These are phyloP conservation scores for Salicornia ramosissima DNA, from an alignment of 148 eudicot genomes.

Conservation along the genomic window DNA sequence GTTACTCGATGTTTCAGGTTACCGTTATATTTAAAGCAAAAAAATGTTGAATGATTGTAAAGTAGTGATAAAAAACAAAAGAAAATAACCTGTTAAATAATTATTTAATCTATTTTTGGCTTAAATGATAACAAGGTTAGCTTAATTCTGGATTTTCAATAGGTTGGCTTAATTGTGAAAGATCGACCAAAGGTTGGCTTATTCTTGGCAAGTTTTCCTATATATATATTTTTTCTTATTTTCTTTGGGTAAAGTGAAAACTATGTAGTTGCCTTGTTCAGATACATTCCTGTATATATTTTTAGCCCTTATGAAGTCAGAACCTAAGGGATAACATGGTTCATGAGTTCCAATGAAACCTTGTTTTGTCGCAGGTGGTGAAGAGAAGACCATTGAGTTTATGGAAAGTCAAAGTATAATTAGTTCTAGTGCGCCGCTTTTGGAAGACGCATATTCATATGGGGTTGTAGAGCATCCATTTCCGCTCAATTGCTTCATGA, in stretches of 20 bases:
- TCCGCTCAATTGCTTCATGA: slow-evolving; percentile 72
- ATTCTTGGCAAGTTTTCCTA: no score
- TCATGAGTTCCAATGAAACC: background rate
- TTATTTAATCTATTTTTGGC: no score
- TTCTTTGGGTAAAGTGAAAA: background rate
- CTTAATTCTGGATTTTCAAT: no score
- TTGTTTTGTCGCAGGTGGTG: slow-evolving; percentile 59
- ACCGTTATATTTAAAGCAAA: no score
- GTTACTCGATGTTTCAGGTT: no score
- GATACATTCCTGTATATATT: background rate
- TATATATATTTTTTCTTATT: no score
- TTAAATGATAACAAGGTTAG: no score
- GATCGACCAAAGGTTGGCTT: no score
- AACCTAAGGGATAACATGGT: background rate
- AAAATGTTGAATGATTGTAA: no score
- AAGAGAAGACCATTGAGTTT: slow-evolving; percentile 74
- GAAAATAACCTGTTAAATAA: no score
- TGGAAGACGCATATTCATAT: slow-evolving; percentile 79
- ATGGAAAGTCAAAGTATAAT: slow-evolving; percentile 67
- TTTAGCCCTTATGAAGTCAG: slow-evolving; percentile 3
- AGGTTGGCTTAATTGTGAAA: no score
- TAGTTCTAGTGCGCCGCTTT: slow-evolving; percentile 66
- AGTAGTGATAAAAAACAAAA: no score
- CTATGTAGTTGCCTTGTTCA: background rate
- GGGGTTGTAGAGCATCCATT: slow-evolving; percentile 96